These are phyloP conservation scores for Fusarium udum DNA, from an alignment of 2,329 filamentous ascomycete genomes.

Conservation along the genomic window DNA sequence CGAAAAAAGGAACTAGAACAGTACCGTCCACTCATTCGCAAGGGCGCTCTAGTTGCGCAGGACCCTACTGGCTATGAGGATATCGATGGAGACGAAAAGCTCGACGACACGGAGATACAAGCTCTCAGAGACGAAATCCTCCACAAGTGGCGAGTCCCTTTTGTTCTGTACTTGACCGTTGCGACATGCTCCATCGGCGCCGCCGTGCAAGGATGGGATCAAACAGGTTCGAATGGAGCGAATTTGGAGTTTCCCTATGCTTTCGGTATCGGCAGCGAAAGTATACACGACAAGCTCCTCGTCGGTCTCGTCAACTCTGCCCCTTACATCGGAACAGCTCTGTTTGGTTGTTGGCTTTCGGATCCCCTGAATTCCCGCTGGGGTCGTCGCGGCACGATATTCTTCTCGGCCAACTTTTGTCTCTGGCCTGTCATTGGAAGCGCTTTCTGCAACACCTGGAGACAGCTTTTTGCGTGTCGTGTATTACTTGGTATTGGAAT, in stretches of 20 bases:
- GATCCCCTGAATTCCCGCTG: slow-evolving; percentile 65
- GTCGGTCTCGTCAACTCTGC: slow-evolving; percentile 74
- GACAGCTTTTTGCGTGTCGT: slow-evolving; percentile 74
- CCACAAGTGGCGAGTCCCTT: slow-evolving; percentile 74
- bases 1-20: slow-evolving; percentile 66
- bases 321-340: slow-evolving; percentile 59
- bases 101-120: slow-evolving; percentile 68
- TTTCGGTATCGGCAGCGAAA: slow-evolving; percentile 55
- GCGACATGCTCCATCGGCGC: slow-evolving; percentile 74
- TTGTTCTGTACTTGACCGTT: slow-evolving; percentile 72
- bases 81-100: slow-evolving; percentile 64
- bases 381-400: slow-evolving; percentile 67
- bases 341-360: slow-evolving; percentile 71
- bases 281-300: slow-evolving; percentile 56
- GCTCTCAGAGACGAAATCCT: slow-evolving; percentile 69
- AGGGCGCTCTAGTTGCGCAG: slow-evolving; percentile 79
- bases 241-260: slow-evolving; percentile 68
- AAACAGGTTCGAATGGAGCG: slow-evolving; percentile 71
- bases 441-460: slow-evolving; percentile 77
- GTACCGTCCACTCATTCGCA: slow-evolving; percentile 67
- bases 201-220: slow-evolving; percentile 76
- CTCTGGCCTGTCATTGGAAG: slow-evolving; percentile 75
- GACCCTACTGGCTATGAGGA: slow-evolving; percentile 70
- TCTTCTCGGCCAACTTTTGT: slow-evolving; percentile 78
- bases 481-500: slow-evolving; percentile 81